A percentile compares a stretch with the other conserved stretches of the same genome.
Conservation (phyloP, 768 basidiomycete genomes). For the Termitomyces sp. region DNA sequence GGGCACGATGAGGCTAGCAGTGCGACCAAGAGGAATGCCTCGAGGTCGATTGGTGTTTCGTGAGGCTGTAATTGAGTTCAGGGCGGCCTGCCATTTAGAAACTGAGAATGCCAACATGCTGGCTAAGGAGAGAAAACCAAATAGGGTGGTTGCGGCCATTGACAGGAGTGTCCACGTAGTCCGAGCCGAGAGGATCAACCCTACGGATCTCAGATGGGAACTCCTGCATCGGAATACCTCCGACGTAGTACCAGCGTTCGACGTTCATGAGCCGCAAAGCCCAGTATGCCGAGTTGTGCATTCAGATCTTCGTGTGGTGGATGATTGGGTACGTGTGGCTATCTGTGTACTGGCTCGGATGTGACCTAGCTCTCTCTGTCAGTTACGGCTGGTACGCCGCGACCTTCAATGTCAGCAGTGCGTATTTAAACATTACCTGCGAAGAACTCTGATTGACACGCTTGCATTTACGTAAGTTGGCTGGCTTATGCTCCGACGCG, state of each 20-base stretch:
- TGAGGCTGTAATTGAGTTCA: conserved; percentile 9
- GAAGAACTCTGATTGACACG: not conserved
- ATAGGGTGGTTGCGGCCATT: not conserved
- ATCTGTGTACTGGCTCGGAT: not conserved
- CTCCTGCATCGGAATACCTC: not conserved
- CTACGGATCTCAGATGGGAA: not conserved
- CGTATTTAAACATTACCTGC: not conserved
- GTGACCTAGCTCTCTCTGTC: not conserved
- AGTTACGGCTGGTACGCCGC: conserved; percentile 30
- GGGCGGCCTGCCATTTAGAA: conserved; percentile 19
- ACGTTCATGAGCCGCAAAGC: conserved; percentile 3
- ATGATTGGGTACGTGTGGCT: conserved; percentile 19
- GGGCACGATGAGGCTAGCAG: conserved; percentile 34
- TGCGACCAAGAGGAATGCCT: conserved; percentile 7
- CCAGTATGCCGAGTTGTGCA: conserved; percentile 10
- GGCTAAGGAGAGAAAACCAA: not conserved
- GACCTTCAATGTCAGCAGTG: conserved; percentile 26
- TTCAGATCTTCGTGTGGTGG: conserved; percentile 19
- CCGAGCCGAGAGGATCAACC: not conserved
- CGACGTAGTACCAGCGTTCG: too few species aligned
- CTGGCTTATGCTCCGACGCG: conserved; percentile 23
- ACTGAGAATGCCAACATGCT: conserved; percentile 29
- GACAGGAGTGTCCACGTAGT: not conserved
- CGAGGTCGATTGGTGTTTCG: conserved; percentile 8
- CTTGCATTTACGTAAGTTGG: conserved; percentile 15